phyloP scores from a whole-genome alignment of 1,284 basidiomycete species.

The Ceratobasidium sp. region DNA sequence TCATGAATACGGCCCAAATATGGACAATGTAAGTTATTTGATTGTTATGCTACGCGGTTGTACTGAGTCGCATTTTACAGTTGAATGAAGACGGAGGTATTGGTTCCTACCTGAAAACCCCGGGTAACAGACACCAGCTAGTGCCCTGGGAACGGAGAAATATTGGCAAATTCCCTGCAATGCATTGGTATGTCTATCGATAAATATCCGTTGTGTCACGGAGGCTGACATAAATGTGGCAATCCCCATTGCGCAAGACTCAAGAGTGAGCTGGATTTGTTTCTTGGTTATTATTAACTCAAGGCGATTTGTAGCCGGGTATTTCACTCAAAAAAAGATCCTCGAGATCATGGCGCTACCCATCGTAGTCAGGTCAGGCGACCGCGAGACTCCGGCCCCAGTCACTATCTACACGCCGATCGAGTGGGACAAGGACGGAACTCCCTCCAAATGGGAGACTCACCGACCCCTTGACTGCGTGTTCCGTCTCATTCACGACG shows the following conservation, averaged over 20 bases:
- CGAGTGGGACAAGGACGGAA: constrained; percentile 45
- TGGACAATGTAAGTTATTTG: constrained; percentile 51
- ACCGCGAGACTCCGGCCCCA: constrained; percentile 53
- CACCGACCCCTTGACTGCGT: constrained; percentile 43
- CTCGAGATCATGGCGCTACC: constrained; percentile 54
- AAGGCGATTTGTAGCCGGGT: constrained; percentile 49
- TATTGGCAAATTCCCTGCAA: constrained; percentile 52
- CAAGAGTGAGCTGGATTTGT: constrained; percentile 10
- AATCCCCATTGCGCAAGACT: no score
- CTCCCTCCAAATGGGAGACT: constrained; percentile 27
- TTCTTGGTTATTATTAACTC: no score
- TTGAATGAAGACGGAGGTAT: constrained; percentile 52
- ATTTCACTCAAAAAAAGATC: constrained; percentile 51
- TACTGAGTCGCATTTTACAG: not conserved
- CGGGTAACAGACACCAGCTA: constrained; percentile 48
- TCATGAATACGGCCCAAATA: constrained; percentile 55
- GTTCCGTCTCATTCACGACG: constrained; percentile 55
- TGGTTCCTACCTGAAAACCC: constrained; percentile 54
- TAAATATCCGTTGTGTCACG: no score
- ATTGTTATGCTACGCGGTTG: no score
- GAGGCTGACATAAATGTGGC: no score
- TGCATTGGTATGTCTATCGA: constrained; percentile 52
- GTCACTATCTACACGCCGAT: constrained; percentile 54
- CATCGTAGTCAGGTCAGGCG: constrained; percentile 51
- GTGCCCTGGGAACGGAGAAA: not conserved